A percentile compares a stretch with the other conserved stretches of the same genome.
Conservation (phyloP, 192 early-diverging fungal genomes). For the Paraglomus brasilianum region DNA sequence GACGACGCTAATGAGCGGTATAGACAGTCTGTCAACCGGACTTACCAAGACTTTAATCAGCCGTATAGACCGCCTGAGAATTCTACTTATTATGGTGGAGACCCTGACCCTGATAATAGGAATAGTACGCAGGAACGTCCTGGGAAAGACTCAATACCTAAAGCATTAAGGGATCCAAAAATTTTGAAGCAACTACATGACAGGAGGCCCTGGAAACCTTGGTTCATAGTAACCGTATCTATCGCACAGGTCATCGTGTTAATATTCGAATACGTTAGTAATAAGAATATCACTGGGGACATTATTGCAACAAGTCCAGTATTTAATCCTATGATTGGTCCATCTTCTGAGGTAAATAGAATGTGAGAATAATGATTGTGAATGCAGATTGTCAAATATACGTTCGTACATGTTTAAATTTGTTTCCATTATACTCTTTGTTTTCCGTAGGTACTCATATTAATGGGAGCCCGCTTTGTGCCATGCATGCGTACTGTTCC, state of each 20-base stretch:
- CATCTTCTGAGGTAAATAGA: constrained; percentile 51
- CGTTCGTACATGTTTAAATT: neutral
- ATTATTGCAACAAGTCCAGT: constrained; percentile 60
- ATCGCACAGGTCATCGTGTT: constrained; percentile 45
- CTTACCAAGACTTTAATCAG: neutral
- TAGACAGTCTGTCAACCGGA: neutral
- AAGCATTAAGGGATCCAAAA: constrained; percentile 40
- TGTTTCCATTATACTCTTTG: neutral
- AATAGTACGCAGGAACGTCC: neutral
- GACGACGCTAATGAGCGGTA: constrained; percentile 10
- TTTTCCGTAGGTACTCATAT: constrained; percentile 58
- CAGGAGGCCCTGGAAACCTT: constrained; percentile 35
- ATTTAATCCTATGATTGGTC: constrained; percentile 85
- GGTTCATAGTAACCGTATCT: constrained; percentile 49
- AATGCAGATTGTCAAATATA: neutral
- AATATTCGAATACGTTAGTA: constrained; percentile 54
- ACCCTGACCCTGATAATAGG: neutral
- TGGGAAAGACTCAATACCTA: constrained; percentile 15
- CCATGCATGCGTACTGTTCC: constrained; percentile 70
- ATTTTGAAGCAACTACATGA: constrained; percentile 37
- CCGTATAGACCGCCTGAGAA: neutral
- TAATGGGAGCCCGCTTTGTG: constrained; percentile 71
- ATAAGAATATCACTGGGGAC: constrained; percentile 56
- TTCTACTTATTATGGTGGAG: neutral
- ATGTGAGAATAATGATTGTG: neutral